Evolutionary conservation across 169 alveolate species (phyloP), one percentile per base, ranked within the genome.

Genomic region (Toxoplasma gondii): DNA sequence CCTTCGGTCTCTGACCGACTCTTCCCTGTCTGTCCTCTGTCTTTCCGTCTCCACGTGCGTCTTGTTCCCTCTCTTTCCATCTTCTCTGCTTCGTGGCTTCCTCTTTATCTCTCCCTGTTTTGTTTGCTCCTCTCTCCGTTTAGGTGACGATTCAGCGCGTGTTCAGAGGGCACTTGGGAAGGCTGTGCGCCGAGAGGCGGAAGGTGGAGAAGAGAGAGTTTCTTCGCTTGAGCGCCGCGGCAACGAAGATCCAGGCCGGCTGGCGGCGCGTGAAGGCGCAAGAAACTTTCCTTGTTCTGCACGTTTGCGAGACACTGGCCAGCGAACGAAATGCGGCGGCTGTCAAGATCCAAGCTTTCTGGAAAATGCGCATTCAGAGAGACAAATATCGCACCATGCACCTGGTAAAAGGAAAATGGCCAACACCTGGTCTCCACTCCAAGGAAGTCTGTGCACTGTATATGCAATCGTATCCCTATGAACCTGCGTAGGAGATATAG

Each of bases 111-210:
- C 12, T 49, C 12, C 58, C 22, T 49, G 58, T 49, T 12, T 7
- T 49, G 58, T 49, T 49, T 49, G 58, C 58, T 12, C 12, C 58
- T 49, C 12, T 12, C 22, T 12, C 22, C 12, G 24, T 64, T 19
- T 27, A 90, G 93, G 54, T 88, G 87, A 90, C 93, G 87, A 90
- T 90, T 43, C 93, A 90, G 87, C 54, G 93, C 2, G 45, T 90
- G 67, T 4, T 90, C 31, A 64, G 93, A 43, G 93, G 93, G 29
- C 64, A 64, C 86, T 41, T 64, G 54, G 88, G 67, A 9, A 38
- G 93, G n/a, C 78, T 90, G 4, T 43, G 88, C 5, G 34, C 31
- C 17, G 53, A 41, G 36, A 45, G 36, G 43, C 81, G 29, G 39
- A n/a, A 69, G 29, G 93, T 38, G 31, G 74, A 70, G 74, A 2